A percentile compares a stretch with the other conserved stretches of the same genome.
phyloP scores from a whole-genome alignment of 176 grass and related monocot species.

The Tillandsia leiboldiana region DNA sequence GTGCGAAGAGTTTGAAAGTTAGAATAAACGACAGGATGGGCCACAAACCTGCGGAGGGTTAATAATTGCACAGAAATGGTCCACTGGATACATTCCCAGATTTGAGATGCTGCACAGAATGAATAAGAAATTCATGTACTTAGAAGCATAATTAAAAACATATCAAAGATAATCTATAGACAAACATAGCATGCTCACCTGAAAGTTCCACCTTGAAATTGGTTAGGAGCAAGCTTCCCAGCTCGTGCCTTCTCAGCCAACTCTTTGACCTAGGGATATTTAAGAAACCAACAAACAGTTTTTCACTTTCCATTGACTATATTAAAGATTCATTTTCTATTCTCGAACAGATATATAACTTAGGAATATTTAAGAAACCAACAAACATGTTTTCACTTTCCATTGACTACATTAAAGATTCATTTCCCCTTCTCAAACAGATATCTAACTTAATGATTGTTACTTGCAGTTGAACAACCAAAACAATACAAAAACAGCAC shows the following conservation, averaged over 20 bases:
- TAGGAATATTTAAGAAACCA: constrained; percentile 18
- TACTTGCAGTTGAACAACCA: no score
- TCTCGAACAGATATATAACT: constrained; percentile 15
- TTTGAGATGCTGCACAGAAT: constrained; percentile 75
- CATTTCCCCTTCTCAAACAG: not conserved
- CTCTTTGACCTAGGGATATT: constrained; percentile 65
- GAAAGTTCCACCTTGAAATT: constrained; percentile 90
- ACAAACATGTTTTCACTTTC: not conserved
- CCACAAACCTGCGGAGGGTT: constrained; percentile 78
- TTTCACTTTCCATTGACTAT: not conserved
- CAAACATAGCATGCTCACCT: constrained; percentile 29
- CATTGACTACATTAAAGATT: not conserved
- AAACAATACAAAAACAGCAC: no score
- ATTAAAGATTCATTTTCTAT: not conserved
- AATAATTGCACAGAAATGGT: constrained; percentile 98
- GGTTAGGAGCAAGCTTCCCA: constrained; percentile 77
- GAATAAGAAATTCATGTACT: constrained; percentile 14
- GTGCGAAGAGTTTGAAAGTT: not conserved
- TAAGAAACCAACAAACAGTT: not conserved
- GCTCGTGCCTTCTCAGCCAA: constrained; percentile 78
- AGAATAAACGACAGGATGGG: not conserved
- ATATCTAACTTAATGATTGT: not conserved
- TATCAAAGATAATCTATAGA: not conserved
- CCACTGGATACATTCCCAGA: constrained; percentile 94
- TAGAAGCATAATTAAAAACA: constrained; percentile 9